A percentile compares a stretch with the other conserved stretches of the same genome.
phyloP scores from a whole-genome alignment of 257 asterid species.

The Gentiana straminea region DNA sequence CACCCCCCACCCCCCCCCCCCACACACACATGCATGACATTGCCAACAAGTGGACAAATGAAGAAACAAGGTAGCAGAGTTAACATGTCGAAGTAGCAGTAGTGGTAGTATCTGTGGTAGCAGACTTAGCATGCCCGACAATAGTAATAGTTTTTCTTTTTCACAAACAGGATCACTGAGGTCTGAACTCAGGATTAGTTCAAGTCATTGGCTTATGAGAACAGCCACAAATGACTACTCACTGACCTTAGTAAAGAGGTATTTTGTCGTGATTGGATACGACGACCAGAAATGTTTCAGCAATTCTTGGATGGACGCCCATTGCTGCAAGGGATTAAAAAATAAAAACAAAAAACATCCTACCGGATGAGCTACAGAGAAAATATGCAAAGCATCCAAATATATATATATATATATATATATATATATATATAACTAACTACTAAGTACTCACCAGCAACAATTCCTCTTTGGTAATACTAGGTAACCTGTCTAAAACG shows the following conservation, averaged over 20 bases:
- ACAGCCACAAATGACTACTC: conserved; percentile 3
- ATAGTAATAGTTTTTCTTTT: too few relatives aligned
- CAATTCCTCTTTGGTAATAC: conserved; percentile 54
- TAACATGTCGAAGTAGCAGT: too few relatives aligned
- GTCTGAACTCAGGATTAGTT: too few relatives aligned
- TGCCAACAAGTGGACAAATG: too few relatives aligned
- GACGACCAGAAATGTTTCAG: conserved; percentile 96
- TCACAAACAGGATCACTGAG: too few relatives aligned
- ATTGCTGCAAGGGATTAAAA: conserved; percentile 42
- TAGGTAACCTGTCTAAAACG: conserved; percentile 72
- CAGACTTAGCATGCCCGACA: too few relatives aligned
- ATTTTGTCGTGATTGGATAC: conserved; percentile 80
- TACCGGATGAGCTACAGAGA: background rate
- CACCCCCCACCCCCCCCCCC: too few relatives aligned
- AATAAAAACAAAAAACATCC: background rate
- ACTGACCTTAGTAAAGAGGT: conserved; percentile 63
- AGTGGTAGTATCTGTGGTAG: too few relatives aligned
- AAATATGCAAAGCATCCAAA: background rate
- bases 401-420: background rate
- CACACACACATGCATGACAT: too few relatives aligned
- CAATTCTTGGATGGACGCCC: conserved; percentile 86
- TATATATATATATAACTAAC: too few relatives aligned
- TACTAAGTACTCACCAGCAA: conserved; percentile 49
- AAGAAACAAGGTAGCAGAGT: too few relatives aligned
- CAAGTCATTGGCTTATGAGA: background rate